A percentile compares a stretch with the other conserved stretches of the same genome.
Conservation (phyloP, 225 moss, liverwort and hornwort species). For the Bryum argenteum region DNA sequence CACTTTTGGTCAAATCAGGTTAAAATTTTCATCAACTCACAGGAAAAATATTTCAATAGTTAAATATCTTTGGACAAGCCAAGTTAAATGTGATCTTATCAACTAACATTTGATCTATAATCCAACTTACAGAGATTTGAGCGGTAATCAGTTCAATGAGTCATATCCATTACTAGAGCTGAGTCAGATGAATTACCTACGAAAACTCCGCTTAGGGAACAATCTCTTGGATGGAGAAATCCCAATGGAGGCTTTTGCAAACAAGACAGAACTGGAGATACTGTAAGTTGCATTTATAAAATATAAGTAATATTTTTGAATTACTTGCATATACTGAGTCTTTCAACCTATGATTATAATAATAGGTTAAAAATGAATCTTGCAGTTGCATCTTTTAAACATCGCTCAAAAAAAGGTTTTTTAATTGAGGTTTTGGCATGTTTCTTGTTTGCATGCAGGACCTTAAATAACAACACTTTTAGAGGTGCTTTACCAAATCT, state of each 20-base stretch:
- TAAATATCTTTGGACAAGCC: too few species aligned
- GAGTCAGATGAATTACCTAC: neutral
- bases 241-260: neutral
- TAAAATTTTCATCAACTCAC: too few species aligned
- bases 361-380: too few species aligned
- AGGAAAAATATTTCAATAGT: too few species aligned
- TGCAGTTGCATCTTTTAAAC: too few species aligned
- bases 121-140: slow-evolving; percentile 35
- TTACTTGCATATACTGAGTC: too few species aligned
- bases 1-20: too few species aligned
- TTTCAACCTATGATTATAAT: too few species aligned
- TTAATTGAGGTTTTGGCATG: too few species aligned
- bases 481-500: slow-evolving; percentile 4
- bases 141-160: slow-evolving; percentile 31
- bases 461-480: slow-evolving; percentile 21
- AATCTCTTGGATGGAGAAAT: slow-evolving; percentile 1
- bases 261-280: too few species aligned
- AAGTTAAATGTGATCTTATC: neutral
- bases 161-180: neutral
- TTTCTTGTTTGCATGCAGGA: slow-evolving; percentile 17
- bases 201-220: slow-evolving; percentile 15
- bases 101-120: neutral
- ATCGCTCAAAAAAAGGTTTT: too few species aligned
- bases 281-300: slow-evolving; percentile 16
- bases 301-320: too few species aligned